phyloP scores from a whole-genome alignment of 495 filamentous ascomycete genomes.

The Aspergillus olivimuriae region DNA sequence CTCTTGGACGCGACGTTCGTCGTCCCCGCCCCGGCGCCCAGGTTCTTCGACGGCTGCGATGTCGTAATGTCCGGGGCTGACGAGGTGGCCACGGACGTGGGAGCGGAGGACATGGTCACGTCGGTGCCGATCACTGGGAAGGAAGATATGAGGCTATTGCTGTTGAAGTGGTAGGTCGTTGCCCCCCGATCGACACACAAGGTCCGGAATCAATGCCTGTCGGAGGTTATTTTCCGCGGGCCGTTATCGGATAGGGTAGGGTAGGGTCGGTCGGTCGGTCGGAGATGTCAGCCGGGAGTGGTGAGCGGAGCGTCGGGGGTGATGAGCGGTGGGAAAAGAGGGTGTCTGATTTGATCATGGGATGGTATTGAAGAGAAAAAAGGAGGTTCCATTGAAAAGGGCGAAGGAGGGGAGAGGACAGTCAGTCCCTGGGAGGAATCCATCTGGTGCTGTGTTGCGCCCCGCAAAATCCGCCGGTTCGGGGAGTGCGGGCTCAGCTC shows the following conservation, averaged over 20 bases:
- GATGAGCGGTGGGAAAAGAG: not conserved
- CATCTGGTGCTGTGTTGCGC: constrained; percentile 12
- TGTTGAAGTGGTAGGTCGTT: no score
- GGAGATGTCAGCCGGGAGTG: not conserved
- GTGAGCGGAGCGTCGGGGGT: not conserved
- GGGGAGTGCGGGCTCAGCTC: constrained; percentile 29
- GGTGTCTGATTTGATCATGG: not conserved
- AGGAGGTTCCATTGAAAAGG: constrained; percentile 1
- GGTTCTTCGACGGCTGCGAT: constrained; percentile 5
- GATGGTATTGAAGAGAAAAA: not conserved
- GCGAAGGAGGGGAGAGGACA: constrained; percentile 10
- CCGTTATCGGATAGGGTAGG: constrained; percentile 11
- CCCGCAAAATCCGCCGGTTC: constrained; percentile 23
- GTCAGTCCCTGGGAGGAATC: constrained; percentile 5
- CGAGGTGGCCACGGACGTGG: constrained; percentile 15
- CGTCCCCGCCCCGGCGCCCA: constrained; percentile 2
- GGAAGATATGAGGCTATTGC: no score
- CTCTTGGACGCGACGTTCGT: constrained; percentile 10
- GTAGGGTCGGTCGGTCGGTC: constrained; percentile 4
- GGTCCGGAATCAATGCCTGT: not conserved
- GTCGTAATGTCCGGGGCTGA: constrained; percentile 12
- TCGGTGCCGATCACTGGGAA: no score
- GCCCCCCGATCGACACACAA: no score
- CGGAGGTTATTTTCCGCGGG: constrained; percentile 5
- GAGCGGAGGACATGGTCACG: constrained; percentile 24